Conservation (phyloP, 2,329 filamentous ascomycete species). For the Monilinia aucupariae region DNA sequence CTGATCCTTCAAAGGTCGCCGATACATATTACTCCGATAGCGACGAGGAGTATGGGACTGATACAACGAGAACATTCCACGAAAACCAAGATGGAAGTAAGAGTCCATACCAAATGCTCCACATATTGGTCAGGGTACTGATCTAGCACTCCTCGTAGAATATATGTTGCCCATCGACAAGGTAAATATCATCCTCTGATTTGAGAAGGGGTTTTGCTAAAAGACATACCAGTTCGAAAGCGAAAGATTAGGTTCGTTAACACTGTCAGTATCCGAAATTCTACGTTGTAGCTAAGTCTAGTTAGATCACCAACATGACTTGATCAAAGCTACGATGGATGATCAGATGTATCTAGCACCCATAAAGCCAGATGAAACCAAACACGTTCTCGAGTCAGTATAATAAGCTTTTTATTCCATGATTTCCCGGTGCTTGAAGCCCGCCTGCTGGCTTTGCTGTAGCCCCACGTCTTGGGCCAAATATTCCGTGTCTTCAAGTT, state of each 20-base stretch:
- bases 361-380: slow-evolving; percentile 28
- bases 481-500: background rate
- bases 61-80: slow-evolving; percentile 40
- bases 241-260: slow-evolving; percentile 18
- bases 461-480: background rate
- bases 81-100: slow-evolving; percentile 39
- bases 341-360: slow-evolving; percentile 25
- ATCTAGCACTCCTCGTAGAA: slow-evolving; percentile 21
- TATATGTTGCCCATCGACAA: slow-evolving; percentile 29
- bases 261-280: too few relatives aligned
- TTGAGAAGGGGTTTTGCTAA: background rate
- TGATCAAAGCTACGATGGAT: slow-evolving; percentile 21
- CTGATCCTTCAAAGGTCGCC: background rate
- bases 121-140: background rate
- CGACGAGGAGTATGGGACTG: slow-evolving; percentile 41
- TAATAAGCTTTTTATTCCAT: slow-evolving; percentile 17
- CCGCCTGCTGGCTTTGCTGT: background rate
- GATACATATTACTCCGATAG: slow-evolving; percentile 4
- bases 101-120: background rate
- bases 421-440: background rate
- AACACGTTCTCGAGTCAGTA: slow-evolving; percentile 33
- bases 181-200: slow-evolving; percentile 8
- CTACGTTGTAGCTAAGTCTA: background rate
- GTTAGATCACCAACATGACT: slow-evolving; percentile 25
- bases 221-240: slow-evolving; percentile 11